Base-by-base conservation (phyloP, 352 stramenopile genomes). In the Lagenidium giganteum region DNA sequence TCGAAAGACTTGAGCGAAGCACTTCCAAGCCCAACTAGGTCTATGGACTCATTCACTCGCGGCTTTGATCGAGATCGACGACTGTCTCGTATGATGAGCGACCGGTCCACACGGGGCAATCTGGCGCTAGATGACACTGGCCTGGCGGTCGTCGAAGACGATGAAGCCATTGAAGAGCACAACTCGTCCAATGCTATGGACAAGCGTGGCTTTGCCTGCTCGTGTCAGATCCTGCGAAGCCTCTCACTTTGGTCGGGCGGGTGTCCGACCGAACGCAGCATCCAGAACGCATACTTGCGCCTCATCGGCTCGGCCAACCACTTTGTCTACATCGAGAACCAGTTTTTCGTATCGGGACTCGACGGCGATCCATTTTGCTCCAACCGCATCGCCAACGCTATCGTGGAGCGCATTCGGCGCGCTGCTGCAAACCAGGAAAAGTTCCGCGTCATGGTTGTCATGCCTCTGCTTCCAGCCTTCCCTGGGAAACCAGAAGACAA, bases 291-390 rank as follows among this genome's bases (percentile, higher is more conserved):
- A 11, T 95, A 96, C 60, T 81, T 95, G 30, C 81, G 87, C 35
- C 68, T 95, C 21, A 96, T 97, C 35, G 64, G 70, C 22, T 69
- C 70, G 13, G 81, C 86, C 9, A 76, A 91, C 21, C 84, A 96
- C 58, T 95, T 89, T 26, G 67, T 97, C 23, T 97, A 97, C 67
- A 96, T 97, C 52, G 87, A 96, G 58, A 96, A 96, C 49, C 82
- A 93, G 53, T 93, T 93, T 55, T 94, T 94, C 32, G 70, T 90
- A 11, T 94, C 88, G 35, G 81, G 83, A 2, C 63, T 96, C 25
- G 78, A 93, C 40, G 85, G 83, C 22, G 87, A 96, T 54, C 66
- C 74, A 32, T 45, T 60, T 1, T 84, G 80, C 32, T 84, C 75
- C 17, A 94, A 94, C 51, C 79, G 80, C 3, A 92, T 94, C 29